Percentiles rank a stretch among this genome's conserved stretches.
These are phyloP conservation scores for Bacterosira constricta DNA, from an alignment of 108 stramenopile genomes.

Conservation along the genomic window DNA sequence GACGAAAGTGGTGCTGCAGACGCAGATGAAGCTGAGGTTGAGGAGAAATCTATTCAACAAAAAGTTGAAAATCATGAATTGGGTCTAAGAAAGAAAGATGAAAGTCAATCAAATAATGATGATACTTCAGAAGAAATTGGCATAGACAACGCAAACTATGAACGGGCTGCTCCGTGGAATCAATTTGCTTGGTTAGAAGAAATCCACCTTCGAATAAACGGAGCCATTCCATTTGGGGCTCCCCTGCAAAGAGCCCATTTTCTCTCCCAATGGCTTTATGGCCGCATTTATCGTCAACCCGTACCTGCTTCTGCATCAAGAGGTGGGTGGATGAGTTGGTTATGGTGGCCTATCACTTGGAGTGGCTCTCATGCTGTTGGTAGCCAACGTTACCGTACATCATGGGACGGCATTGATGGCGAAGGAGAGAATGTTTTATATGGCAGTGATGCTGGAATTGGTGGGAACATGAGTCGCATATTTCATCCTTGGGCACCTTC, in stretches of 20 bases:
- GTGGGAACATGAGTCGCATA: neutral
- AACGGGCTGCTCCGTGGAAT: slow-evolving; percentile 83
- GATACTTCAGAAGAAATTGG: slow-evolving; percentile 25
- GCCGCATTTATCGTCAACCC: slow-evolving; percentile 54
- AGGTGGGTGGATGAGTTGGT: slow-evolving; percentile 49
- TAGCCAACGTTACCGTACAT: neutral
- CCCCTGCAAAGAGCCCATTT: slow-evolving; percentile 57
- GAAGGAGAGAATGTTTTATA: slow-evolving; percentile 50
- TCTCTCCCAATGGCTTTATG: slow-evolving; percentile 59
- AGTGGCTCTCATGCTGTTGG: slow-evolving; percentile 37
- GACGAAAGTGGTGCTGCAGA: slow-evolving; percentile 37
- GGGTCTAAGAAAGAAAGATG: neutral
- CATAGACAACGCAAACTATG: slow-evolving; percentile 38
- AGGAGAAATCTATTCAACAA: neutral
- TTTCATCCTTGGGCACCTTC: neutral
- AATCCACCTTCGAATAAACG: slow-evolving; percentile 61
- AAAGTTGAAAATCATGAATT: neutral
- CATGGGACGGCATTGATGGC: slow-evolving; percentile 49
- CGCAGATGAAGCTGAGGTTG: slow-evolving; percentile 40
- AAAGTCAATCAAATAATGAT: neutral
- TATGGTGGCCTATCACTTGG: slow-evolving; percentile 52
- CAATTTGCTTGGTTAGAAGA: slow-evolving; percentile 92
- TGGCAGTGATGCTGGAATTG: slow-evolving; percentile 26
- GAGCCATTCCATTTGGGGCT: slow-evolving; percentile 61
- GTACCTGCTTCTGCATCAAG: slow-evolving; percentile 47